Percentiles rank a stretch among this genome's conserved stretches.
Evolutionary conservation across 2,329 filamentous ascomycete species (phyloP).

Genomic region (Volutella citrinella): DNA sequence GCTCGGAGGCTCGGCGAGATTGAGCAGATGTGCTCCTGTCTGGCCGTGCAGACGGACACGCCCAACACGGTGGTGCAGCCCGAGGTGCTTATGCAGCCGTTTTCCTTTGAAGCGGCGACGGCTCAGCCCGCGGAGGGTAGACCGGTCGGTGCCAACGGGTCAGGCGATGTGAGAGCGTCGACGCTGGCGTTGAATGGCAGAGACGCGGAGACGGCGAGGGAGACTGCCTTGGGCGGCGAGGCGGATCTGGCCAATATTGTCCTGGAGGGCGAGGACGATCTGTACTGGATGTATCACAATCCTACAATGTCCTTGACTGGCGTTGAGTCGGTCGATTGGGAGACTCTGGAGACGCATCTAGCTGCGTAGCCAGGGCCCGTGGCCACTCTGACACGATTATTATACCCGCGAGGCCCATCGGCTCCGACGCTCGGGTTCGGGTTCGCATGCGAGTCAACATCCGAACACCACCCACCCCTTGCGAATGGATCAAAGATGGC

Average conservation of each 20-base stretch:
- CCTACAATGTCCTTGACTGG: slow-evolving; percentile 10
- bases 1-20: slow-evolving; percentile 11
- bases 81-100: slow-evolving; percentile 4
- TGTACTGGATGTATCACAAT: slow-evolving; percentile 15
- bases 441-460: too few relatives aligned
- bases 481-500: too few relatives aligned
- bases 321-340: slow-evolving; percentile 12
- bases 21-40: slow-evolving; percentile 15
- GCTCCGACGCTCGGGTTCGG: too few relatives aligned
- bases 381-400: too few relatives aligned
- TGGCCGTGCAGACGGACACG: too few relatives aligned
- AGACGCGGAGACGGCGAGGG: background rate
- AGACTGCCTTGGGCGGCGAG: background rate
- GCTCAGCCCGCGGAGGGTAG: background rate
- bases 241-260: slow-evolving; percentile 12
- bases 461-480: too few relatives aligned
- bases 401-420: too few relatives aligned
- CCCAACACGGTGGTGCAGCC: slow-evolving; percentile 7
- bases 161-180: too few relatives aligned
- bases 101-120: slow-evolving; percentile 2
- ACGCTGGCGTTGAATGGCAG: too few relatives aligned
- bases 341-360: slow-evolving; percentile 11
- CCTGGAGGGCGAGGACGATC: slow-evolving; percentile 10
- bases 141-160: too few relatives aligned
- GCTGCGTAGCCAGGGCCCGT: background rate